A percentile compares a stretch with the other conserved stretches of the same genome.
Conservation (phyloP, 345 rosid genomes). For the Pistacia vera region DNA sequence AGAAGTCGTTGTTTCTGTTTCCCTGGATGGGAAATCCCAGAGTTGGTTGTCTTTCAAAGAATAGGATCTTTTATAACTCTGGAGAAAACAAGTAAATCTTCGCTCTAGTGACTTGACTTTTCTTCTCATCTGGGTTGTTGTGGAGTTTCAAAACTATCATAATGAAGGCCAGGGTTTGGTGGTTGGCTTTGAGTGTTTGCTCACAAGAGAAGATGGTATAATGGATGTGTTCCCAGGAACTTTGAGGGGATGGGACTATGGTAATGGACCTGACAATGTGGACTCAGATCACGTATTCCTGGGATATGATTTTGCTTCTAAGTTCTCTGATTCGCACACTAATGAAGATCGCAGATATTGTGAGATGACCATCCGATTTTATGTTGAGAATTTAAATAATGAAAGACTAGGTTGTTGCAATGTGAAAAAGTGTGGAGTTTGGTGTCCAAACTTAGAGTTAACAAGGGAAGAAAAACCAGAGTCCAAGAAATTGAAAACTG, state of each 20-base stretch:
- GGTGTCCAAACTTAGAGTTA: neutral
- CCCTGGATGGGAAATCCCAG: constrained; percentile 10
- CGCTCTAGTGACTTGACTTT: neutral
- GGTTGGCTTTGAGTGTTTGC: neutral
- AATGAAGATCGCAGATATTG: too few species aligned
- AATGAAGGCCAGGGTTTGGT: neutral
- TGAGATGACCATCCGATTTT: too few species aligned
- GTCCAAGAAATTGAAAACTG: too few species aligned
- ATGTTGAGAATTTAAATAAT: neutral
- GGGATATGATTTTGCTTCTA: neutral
- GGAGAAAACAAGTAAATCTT: neutral
- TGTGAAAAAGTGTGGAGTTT: neutral
- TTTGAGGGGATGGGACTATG: too few species aligned
- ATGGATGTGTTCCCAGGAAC: neutral
- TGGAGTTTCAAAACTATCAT: neutral
- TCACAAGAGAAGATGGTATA: neutral
- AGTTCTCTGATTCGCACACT: too few species aligned
- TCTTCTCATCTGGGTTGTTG: constrained; percentile 1
- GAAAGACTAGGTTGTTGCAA: neutral
- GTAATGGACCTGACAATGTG: neutral
- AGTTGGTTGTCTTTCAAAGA: neutral
- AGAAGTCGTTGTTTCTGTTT: neutral
- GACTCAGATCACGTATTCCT: neutral
- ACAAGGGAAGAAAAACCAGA: too few species aligned
- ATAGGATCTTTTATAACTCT: neutral